These are phyloP conservation scores for Hypoxylon rickii DNA, from an alignment of 495 filamentous ascomycete species.

Conservation along the genomic window DNA sequence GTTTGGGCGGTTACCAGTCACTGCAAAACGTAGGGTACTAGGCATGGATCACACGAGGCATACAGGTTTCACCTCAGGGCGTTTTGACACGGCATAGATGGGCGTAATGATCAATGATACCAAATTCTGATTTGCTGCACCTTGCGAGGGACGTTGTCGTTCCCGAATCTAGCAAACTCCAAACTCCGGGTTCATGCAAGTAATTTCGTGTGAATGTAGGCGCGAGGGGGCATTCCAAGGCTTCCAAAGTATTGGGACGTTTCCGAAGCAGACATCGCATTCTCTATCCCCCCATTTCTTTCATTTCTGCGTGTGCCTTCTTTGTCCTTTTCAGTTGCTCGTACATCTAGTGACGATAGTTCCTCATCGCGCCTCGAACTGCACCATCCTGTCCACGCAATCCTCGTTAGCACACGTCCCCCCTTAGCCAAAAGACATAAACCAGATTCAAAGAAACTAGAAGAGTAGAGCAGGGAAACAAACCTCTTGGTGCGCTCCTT, in stretches of 20 bases:
- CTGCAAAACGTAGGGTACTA: background rate
- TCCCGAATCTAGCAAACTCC: constrained; percentile 22
- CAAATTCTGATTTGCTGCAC: constrained; percentile 40
- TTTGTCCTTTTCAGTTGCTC: too few species aligned
- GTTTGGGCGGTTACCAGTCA: background rate
- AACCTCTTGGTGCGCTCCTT: constrained; percentile 98
- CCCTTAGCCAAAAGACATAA: background rate
- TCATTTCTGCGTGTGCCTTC: too few species aligned
- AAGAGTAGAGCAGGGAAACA: constrained; percentile 30
- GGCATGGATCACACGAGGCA: background rate
- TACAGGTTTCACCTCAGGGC: constrained; percentile 11
- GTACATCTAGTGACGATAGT: background rate
- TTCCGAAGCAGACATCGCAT: too few species aligned
- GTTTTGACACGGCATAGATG: constrained; percentile 17
- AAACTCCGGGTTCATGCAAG: background rate
- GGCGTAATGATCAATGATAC: constrained; percentile 52
- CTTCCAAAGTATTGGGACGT: too few species aligned
- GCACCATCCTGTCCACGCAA: constrained; percentile 72
- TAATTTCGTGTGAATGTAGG: too few species aligned
- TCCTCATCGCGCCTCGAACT: constrained; percentile 87
- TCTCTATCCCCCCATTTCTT: too few species aligned
- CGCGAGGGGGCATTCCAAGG: too few species aligned
- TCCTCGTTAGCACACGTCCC: constrained; percentile 14
- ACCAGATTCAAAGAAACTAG: background rate
- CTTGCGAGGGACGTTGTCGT: background rate